Evolutionary conservation across 1,284 basidiomycete genomes (phyloP), one percentile per base, ranked within the genome.

Genomic region (Marasmius tenuissimus): DNA sequence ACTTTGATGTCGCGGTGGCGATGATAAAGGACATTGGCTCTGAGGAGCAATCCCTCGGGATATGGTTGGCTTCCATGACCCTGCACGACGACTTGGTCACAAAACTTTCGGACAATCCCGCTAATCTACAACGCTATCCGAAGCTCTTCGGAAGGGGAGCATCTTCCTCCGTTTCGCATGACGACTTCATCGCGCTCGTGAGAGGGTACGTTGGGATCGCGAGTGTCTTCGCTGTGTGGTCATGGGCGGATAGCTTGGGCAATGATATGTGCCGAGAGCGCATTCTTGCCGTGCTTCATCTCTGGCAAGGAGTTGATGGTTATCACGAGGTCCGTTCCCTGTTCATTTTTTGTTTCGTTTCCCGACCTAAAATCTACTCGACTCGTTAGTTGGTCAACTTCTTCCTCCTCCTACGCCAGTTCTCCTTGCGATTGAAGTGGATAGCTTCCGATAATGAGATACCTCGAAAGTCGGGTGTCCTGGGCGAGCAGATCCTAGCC

Each of bases 171-270:
- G 54, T 80, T 33, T 78, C 81, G 1, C 84, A 86, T 69, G 80
- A 81, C 39, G 84, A 87, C 56, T 89, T 91, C 65, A 73, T 90
- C 18, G 75, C 80, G 1, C 87, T 89, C 63, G 74, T 89, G 20
- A 80, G 86, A 62, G 87, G 86, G 0, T 85, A 82, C 63, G 74
- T 92, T 52, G 91, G 91, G 7, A 79, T 92, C 4, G 80, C 86
- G 3, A 80, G 81, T 53, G 85, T 91, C 10, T 73, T 93, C n/a
- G 85, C 85, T 1, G 87, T 90, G n/a, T 87, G 87, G 68, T 87
- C 88, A 7, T 93, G 89, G 87, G 84, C 90, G 18, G 91, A 92
- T 68, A 88, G 88, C 70, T 75, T 90, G n/a, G 87, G 86, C 1
- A 82, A 87, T 63, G 81, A 84, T 61, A 71, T 73, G 16, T 89